Base-by-base conservation (phyloP, 441 rosid genomes). In the Lepidium campestre region DNA sequence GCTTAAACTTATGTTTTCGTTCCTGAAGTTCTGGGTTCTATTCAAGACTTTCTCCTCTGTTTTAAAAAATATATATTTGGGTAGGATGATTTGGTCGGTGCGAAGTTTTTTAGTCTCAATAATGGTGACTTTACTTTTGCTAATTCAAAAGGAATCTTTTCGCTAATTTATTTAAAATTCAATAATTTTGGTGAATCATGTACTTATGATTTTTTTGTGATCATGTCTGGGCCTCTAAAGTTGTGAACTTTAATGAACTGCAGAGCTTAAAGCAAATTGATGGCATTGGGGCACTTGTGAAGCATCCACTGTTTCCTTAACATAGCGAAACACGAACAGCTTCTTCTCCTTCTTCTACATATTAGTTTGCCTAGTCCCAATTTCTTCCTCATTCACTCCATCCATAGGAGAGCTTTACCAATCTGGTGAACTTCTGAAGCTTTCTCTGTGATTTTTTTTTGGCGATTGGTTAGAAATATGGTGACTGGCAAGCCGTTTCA, bases 261-360 rank as follows among this genome's bases (percentile, higher is more conserved):
- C 85, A 91, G 97, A 80, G 75, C 82, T 75, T 84, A 71, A 65
- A 62, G 71, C 67, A 75, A 78, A 87, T 89, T 83, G 83, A 87
- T 91, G 97, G 84, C 55, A 75, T 83, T 89, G 84, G 73, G 76
- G 37, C 75, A 61, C 77, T 61, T 53, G 69, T 81, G 87, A 76
- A 67, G 70, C 76, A 80, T 79, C 75, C 36, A 17, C 72, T 64
- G 97, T 91, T 89, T 91, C 97, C 96, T 89, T 90, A 79, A 61
- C 72, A 19, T 82, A 63, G 90, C 92, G 91, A 86, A 89, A 85
- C 89, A 87, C 82, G 63, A 84, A 68, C 67, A 29, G 47, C 85
- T 72, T 75, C 80, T 79, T 78, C 75, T 86, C 77, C 85, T 89
- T 83, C 89, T 25, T 25, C 36, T 2, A 8, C n/a, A 80, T 89